Conservation (phyloP, 2,329 filamentous ascomycete genomes). For the Pseudonectria foliicola region DNA sequence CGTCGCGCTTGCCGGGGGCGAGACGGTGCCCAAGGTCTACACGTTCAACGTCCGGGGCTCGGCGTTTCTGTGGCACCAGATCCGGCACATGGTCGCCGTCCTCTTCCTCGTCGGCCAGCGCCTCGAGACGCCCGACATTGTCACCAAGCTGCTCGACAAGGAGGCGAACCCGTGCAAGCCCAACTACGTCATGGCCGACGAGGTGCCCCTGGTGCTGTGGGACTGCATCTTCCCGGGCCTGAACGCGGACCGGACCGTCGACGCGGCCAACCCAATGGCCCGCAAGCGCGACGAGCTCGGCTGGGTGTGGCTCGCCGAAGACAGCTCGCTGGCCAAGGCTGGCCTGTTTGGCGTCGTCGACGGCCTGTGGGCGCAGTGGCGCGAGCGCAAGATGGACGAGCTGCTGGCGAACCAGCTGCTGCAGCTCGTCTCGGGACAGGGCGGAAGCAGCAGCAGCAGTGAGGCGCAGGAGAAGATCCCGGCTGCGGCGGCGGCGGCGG, state of each 20-base stretch:
- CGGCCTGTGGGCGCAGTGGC: slow-evolving; percentile 76
- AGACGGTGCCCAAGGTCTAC: slow-evolving; percentile 60
- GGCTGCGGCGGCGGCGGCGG: slow-evolving; percentile 35
- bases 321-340: slow-evolving; percentile 50
- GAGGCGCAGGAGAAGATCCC: slow-evolving; percentile 1
- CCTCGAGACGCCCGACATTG: slow-evolving; percentile 66
- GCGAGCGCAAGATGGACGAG: slow-evolving; percentile 82
- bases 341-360: slow-evolving; percentile 62
- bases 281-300: slow-evolving; percentile 51
- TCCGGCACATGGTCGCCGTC: slow-evolving; percentile 85
- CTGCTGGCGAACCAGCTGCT: slow-evolving; percentile 69
- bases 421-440: slow-evolving; percentile 46
- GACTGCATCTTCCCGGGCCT: slow-evolving; percentile 82
- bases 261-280: slow-evolving; percentile 23
- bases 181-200: slow-evolving; percentile 83
- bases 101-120: slow-evolving; percentile 91
- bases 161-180: slow-evolving; percentile 66
- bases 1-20: slow-evolving; percentile 3
- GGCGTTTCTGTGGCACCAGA: slow-evolving; percentile 97
- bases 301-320: slow-evolving; percentile 76
- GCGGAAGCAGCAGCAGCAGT: slow-evolving; percentile 14
- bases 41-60: slow-evolving; percentile 83
- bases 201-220: slow-evolving; percentile 88
- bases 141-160: slow-evolving; percentile 70
- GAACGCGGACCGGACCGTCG: slow-evolving; percentile 23